Percentiles rank a stretch among this genome's conserved stretches.
These are phyloP conservation scores for Glonium stellatum DNA, from an alignment of 495 filamentous ascomycete genomes.

Conservation along the genomic window DNA sequence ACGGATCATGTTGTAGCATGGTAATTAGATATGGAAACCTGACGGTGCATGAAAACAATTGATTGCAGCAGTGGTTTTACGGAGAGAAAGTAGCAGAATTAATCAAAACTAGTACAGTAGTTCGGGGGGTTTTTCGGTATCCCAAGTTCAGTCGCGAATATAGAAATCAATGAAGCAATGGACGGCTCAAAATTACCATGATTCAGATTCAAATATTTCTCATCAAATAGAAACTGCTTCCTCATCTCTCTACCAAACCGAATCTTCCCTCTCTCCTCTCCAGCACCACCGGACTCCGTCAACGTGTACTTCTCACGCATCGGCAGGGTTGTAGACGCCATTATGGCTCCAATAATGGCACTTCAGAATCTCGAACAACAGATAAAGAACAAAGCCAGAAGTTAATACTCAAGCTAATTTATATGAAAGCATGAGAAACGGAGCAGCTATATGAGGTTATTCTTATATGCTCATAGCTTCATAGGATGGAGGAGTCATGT, in stretches of 20 bases:
- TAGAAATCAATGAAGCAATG: background rate
- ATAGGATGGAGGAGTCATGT: background rate
- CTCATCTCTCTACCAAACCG: constrained; percentile 54
- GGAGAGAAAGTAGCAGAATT: background rate
- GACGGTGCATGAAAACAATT: background rate
- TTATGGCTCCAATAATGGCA: background rate
- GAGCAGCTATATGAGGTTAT: background rate
- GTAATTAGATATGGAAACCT: background rate
- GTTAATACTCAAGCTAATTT: background rate
- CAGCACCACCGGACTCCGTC: background rate
- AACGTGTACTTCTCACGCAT: background rate
- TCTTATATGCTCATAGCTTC: background rate
- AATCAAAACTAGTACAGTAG: background rate
- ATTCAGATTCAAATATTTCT: constrained; percentile 66
- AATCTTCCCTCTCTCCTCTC: background rate
- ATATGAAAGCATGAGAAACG: background rate
- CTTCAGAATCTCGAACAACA: background rate
- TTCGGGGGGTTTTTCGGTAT: background rate
- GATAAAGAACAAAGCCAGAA: background rate
- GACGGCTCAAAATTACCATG: constrained; percentile 61
- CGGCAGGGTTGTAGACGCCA: constrained; percentile 2
- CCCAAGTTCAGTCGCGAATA: background rate
- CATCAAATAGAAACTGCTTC: constrained; percentile 65
- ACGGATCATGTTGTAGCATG: constrained; percentile 4
- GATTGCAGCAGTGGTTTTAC: too few species aligned